These are phyloP conservation scores for Scleroderma citrinum DNA, from an alignment of 768 basidiomycete species.

Conservation along the genomic window DNA sequence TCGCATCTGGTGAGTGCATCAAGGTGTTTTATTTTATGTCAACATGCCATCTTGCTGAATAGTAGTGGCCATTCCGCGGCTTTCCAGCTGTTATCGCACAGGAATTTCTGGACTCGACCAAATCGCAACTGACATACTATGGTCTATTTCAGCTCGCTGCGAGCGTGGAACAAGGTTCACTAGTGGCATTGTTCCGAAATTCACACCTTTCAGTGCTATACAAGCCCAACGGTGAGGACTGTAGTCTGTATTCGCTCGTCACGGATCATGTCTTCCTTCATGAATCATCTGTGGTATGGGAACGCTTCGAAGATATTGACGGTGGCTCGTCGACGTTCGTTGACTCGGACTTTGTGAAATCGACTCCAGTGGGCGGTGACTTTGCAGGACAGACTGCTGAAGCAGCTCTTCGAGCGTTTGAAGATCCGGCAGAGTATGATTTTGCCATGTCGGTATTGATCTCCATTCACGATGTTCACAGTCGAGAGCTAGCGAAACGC, in stretches of 20 bases:
- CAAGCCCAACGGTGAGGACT: slow-evolving; percentile 39
- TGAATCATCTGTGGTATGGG: slow-evolving; percentile 85
- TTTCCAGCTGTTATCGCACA: slow-evolving; percentile 58
- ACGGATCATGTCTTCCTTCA: slow-evolving; percentile 78
- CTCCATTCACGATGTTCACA: slow-evolving; percentile 22
- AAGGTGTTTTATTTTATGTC: not conserved
- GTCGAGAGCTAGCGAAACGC: slow-evolving; percentile 64
- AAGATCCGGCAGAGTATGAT: slow-evolving; percentile 60
- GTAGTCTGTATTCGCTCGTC: slow-evolving; percentile 72
- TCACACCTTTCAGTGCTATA: slow-evolving; percentile 88
- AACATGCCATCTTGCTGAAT: not conserved
- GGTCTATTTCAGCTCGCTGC: slow-evolving; percentile 76
- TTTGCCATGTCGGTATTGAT: not conserved
- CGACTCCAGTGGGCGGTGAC: slow-evolving; percentile 74
- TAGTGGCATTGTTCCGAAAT: slow-evolving; percentile 87
- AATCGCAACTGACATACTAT: slow-evolving; percentile 83
- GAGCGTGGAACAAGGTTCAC: slow-evolving; percentile 39
- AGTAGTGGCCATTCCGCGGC: not conserved
- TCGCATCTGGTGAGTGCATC: slow-evolving; percentile 57
- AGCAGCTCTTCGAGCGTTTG: slow-evolving; percentile 43
- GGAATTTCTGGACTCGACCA: slow-evolving; percentile 61
- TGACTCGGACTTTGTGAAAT: slow-evolving; percentile 58
- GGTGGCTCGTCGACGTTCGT: slow-evolving; percentile 74
- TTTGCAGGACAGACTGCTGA: slow-evolving; percentile 70
- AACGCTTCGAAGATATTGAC: slow-evolving; percentile 83